Conservation (phyloP, 116 monocot genomes). For the Trichopus zeylanicus region DNA sequence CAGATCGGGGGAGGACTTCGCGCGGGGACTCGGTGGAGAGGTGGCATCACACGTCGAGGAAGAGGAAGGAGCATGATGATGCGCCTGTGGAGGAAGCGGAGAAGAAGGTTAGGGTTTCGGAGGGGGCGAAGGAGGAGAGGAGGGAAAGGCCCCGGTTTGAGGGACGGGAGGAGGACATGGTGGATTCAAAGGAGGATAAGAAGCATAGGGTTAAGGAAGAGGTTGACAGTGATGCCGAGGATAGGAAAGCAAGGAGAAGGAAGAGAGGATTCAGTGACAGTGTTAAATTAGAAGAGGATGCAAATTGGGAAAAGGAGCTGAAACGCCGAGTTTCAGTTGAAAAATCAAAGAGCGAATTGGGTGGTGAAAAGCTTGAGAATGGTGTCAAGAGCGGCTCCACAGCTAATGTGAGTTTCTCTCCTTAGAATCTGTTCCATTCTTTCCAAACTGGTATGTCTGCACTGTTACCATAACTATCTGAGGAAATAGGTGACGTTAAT, state of each 20-base stretch:
- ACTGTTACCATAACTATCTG: too few relatives aligned
- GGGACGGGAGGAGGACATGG: slow-evolving; percentile 4
- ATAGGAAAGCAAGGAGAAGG: slow-evolving; percentile 15
- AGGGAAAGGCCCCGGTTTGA: slow-evolving; percentile 23
- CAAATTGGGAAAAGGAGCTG: neutral
- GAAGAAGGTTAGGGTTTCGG: slow-evolving; percentile 22
- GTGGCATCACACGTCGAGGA: slow-evolving; percentile 19
- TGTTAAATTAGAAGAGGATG: neutral
- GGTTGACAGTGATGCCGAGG: slow-evolving; percentile 7
- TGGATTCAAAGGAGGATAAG: slow-evolving; percentile 4
- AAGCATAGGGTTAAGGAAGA: slow-evolving; percentile 1
- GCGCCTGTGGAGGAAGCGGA: slow-evolving; percentile 17
- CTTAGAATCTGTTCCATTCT: neutral
- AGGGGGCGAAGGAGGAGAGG: slow-evolving; percentile 13
- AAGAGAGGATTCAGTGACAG: slow-evolving; percentile 26
- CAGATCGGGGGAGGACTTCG: neutral
- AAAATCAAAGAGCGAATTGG: neutral
- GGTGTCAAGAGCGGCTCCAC: slow-evolving; percentile 18
- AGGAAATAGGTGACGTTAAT: too few relatives aligned
- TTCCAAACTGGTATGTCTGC: too few relatives aligned
- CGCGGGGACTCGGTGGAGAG: slow-evolving; percentile 15
- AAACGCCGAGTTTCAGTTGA: neutral
- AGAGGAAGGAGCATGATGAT: slow-evolving; percentile 42
- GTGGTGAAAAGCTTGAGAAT: slow-evolving; percentile 4
- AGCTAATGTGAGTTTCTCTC: slow-evolving; percentile 27